Evolutionary conservation across 345 rosid genomes (phyloP), one percentile per base, ranked within the genome.

Genomic region (Stellera chamaejasme): DNA sequence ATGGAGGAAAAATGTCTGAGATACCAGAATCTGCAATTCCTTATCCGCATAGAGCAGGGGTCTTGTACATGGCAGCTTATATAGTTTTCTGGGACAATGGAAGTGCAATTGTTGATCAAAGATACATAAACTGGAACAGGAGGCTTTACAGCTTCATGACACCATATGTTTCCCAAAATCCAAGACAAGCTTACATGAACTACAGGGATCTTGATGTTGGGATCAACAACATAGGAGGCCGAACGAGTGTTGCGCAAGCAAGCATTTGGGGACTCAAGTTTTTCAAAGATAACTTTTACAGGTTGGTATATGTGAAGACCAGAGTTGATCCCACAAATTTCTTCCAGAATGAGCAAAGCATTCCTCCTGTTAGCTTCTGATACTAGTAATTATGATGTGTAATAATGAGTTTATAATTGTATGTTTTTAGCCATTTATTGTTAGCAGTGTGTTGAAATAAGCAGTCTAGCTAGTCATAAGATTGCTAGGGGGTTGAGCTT

Each of bases 131-230:
- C 8, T 45, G 56, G 73, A 69, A 69, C 11, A 79, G 73, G 43
- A 48, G 59, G 54, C 54, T 82, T 1, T 55, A 79, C 52, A 59
- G 62, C 10, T 72, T 15, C 43, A 77, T 63, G 70, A 75, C 79
- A 13, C 70, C 70, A 51, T 81, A 48, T 23, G 83, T 75, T 41
- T 71, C 82, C 0, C 81, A 78, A 58, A 69, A 74, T 3, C 96
- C 90, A 2, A 81, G 96, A 50, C 68, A 61, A 10, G 81, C 94
- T n/a, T 88, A 68, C 47, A 43, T 85, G 2, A 78, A 73, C 50
- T 85, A 85, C 45, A 85, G 94, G 27, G 94, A 88, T 63, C 69
- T 86, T 54, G 91, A 88, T 27, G 60, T 88, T 10, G 94, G 96
- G 15, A 64, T 27, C 2, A 66, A 56, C 1, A 79, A 44, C 27